Conservation (phyloP, 2,329 filamentous ascomycete genomes). For the Fusarium sp. region DNA sequence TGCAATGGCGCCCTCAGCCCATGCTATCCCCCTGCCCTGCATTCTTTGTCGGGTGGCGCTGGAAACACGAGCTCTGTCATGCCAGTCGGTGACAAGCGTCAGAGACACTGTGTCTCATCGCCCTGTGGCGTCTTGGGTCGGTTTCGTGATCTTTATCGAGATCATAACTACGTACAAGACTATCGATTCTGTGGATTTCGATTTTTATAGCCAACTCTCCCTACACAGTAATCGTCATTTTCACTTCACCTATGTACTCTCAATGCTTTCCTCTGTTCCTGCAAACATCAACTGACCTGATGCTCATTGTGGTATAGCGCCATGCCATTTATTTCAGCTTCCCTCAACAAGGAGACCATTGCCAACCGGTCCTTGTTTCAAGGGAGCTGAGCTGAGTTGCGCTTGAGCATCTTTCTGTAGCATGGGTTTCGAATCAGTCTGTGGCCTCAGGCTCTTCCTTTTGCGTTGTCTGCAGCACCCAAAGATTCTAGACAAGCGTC, state of each 20-base stretch:
- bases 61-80: conserved; percentile 21
- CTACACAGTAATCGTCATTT: not conserved
- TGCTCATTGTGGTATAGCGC: not conserved
- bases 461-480: conserved; percentile 10
- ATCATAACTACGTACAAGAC: conserved; percentile 1
- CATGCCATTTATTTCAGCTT: not conserved
- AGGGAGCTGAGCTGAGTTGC: not conserved
- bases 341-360: not conserved
- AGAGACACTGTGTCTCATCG: conserved; percentile 24
- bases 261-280: not conserved
- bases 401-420: not conserved
- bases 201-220: conserved; percentile 21
- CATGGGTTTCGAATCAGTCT: not conserved
- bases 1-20: not conserved
- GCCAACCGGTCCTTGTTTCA: not conserved
- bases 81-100: conserved; percentile 6
- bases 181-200: conserved; percentile 23
- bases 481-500: conserved; percentile 5
- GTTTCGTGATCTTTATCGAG: conserved; percentile 1
- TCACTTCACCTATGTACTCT: not conserved
- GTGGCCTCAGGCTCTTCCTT: not conserved
- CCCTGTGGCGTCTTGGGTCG: conserved; percentile 13
- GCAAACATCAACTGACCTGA: not conserved
- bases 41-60: conserved; percentile 16
- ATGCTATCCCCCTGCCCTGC: conserved; percentile 14